Conservation (phyloP, 306 rosid genomes). For the Quercus suber region DNA sequence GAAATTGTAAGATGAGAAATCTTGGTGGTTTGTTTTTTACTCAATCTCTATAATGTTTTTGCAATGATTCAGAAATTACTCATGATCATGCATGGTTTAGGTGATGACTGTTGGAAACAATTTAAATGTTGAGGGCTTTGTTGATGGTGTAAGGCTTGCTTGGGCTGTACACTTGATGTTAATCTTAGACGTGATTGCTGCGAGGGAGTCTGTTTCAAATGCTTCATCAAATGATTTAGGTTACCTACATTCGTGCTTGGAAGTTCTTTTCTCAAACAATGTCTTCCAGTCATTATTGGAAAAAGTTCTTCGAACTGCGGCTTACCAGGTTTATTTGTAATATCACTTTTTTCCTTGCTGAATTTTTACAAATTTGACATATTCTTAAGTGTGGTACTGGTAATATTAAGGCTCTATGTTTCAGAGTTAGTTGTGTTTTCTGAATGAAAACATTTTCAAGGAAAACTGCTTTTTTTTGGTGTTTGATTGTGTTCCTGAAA, state of each 20-base stretch:
- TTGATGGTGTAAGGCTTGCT: conserved; percentile 77
- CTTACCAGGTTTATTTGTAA: conserved; percentile 70
- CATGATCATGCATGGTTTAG: conserved; percentile 38
- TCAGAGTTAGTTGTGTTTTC: too few relatives aligned
- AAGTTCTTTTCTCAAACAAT: conserved; percentile 71
- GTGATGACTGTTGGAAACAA: conserved; percentile 78
- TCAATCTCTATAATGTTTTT: conserved; percentile 15
- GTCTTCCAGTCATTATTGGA: conserved; percentile 78
- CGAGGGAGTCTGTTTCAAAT: conserved; percentile 57
- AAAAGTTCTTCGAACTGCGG: conserved; percentile 77
- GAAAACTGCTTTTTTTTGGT: too few relatives aligned
- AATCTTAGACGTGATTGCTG: conserved; percentile 52
- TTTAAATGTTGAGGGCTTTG: conserved; percentile 65
- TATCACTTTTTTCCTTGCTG: not conserved
- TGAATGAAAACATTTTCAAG: too few relatives aligned
- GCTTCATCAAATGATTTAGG: conserved; percentile 65
- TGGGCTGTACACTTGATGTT: conserved; percentile 95
- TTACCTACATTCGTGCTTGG: conserved; percentile 68
- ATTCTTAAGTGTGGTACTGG: not conserved
- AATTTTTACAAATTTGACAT: not conserved
- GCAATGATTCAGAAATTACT: conserved; percentile 22
- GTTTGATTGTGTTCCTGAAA: too few relatives aligned
- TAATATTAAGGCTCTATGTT: too few relatives aligned
- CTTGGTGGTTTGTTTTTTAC: conserved; percentile 12
- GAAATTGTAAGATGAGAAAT: conserved; percentile 58